Base-by-base conservation (phyloP, 306 rosid species). In the Citrullus colocynthis region DNA sequence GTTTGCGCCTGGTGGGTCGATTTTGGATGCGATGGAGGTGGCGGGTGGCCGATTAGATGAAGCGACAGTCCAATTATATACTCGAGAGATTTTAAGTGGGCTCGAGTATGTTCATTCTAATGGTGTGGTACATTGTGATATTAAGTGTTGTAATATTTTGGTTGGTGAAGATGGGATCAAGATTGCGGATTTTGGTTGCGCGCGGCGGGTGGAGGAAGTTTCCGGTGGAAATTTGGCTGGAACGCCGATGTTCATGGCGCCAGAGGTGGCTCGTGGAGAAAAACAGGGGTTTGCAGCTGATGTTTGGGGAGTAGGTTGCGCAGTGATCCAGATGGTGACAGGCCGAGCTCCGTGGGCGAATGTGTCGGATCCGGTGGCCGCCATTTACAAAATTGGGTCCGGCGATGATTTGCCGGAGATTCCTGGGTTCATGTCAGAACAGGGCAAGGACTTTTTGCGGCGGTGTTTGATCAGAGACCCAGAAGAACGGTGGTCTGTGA, bases 191-290 rank as follows among this genome's bases (percentile, higher is more conserved):
- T 80, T 95, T n/a, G 99, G 99, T 12, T 95, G 93, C 51, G 90
- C 97, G 1, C 75, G 86, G 81, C 81, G 82, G 54, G 73, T 86
- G 82, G 62, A 36, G 66, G 77, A 20, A 49, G 49, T 3, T 12
- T 67, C 45, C 37, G 5, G 58, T 41, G 60, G 65, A 12, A 57
- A 41, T 17, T 80, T 89, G 12, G 82, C 88, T 0, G 97, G 99
- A 3, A 90, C 99, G 0, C 99, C 97, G 15, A 83, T 77, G 24
- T 95, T 85, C 85, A 90, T 95, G 99, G 92, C 97, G 0, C 99
- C 99, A 8, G 97, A 95, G 86, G 99, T 88, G 82, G 97, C 97
- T 36, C 93, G 97, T 48, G 97, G 96, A 44, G 96, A 95, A 58
- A 36, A 87, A 24, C 97, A 95, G 83, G 96, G 93, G 6, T 87